phyloP scores from a whole-genome alignment of 208 protist genomes.

The Leishmania major region DNA sequence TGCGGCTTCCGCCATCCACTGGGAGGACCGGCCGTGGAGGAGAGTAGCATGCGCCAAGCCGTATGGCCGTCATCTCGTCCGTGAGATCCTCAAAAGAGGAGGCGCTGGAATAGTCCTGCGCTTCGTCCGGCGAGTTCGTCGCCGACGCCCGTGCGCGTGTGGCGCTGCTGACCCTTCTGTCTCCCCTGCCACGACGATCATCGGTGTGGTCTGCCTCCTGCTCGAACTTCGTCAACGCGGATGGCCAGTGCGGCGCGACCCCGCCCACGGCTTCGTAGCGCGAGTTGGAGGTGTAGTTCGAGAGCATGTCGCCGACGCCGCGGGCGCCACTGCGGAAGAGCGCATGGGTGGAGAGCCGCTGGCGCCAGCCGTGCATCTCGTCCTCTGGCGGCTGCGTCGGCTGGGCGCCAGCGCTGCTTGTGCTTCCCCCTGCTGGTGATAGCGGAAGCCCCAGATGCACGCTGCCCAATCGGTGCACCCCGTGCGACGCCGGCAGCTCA shows the following conservation, averaged over 20 bases:
- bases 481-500: neutral
- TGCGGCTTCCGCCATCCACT: neutral
- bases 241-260: neutral
- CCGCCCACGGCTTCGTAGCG: neutral
- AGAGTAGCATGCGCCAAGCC: constrained; percentile 25
- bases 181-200: neutral
- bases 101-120: constrained; percentile 3
- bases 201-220: neutral
- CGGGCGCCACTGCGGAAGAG: neutral
- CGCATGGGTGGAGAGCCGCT: constrained; percentile 2
- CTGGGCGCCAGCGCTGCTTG: neutral
- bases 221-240: neutral
- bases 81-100: constrained; percentile 37
- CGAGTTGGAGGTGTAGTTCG: neutral
- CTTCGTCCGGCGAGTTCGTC: neutral
- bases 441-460: neutral
- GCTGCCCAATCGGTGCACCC: neutral
- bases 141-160: neutral
- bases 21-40: constrained; percentile 22
- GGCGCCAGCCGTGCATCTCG: constrained; percentile 5
- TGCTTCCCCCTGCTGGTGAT: neutral
- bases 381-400: neutral
- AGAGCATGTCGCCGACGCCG: neutral
- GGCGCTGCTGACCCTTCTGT: neutral
- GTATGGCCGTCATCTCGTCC: constrained; percentile 34